Evolutionary conservation across 2,329 filamentous ascomycete genomes (phyloP), one percentile per base, ranked within the genome.

Genomic region (Clonostachys byssicola): DNA sequence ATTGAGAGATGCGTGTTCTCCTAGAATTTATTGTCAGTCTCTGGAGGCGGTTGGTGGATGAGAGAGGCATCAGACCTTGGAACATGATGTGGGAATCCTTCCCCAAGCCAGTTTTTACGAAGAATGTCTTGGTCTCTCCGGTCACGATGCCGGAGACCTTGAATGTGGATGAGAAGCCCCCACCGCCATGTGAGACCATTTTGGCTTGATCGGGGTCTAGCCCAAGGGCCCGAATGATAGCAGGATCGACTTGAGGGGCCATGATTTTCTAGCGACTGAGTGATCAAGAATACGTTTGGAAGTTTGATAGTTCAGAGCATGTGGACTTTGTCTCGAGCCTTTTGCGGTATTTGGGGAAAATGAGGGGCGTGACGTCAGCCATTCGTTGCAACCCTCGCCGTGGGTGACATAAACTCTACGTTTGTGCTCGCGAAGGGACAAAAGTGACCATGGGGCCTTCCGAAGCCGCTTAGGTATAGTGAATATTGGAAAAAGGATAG

Each of bases 71-170:
- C 59, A 52, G 48, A 83, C 83, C 86, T 65, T 72, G 68, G 59
- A 92, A 91, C 87, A 92, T 92, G 35, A 75, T 53, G 42, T 80
- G 76, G 0, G 85, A 78, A 16, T 78, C 75, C 4, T 68, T 60
- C 0, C 84, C 85, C 5, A 63, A 66, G 0, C 83, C 85, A 0
- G 77, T 88, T 66, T 92, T 92, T 64, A 92, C 78, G 61, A 92
- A 92, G 57, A 78, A 91, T 17, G 72, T 67, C 53, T 70, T 72
- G 40, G 68, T 67, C 33, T 77, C 80, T 55, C 81, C 80, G 55
- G 80, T 68, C 14, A 63, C 53, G 4, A 68, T 63, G 4, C 68
- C 64, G 13, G 68, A 68, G 45, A 78, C 57, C 60, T 84, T 87
- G 48, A 78, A 85, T 0, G 86, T 88, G 0, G 82, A 83, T 2